Evolutionary conservation across 345 rosid species (phyloP).

Genomic region (Nephelium lappaceum): DNA sequence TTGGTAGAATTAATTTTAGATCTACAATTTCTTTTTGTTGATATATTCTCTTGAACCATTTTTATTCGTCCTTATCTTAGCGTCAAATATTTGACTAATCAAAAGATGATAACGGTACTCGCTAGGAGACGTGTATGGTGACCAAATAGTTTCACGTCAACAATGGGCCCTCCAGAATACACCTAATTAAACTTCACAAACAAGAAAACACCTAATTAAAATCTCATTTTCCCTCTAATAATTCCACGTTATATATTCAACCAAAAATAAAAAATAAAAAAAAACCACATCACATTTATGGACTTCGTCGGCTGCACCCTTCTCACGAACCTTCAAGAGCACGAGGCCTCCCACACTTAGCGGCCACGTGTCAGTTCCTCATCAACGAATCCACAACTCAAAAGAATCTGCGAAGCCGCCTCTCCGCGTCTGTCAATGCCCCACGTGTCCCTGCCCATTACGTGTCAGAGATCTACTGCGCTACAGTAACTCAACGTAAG

Average conservation of each 20-base stretch:
- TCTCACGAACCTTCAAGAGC: slow-evolving; percentile 35
- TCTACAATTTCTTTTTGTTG: too few relatives aligned
- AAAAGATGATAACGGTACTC: neutral
- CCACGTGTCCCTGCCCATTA: neutral
- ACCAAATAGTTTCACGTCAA: neutral
- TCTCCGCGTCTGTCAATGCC: neutral
- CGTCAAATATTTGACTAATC: neutral
- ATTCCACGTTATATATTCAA: slow-evolving; percentile 12
- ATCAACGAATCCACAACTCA: neutral
- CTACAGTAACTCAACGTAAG: neutral
- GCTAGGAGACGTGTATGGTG: neutral
- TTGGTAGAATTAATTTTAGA: too few relatives aligned
- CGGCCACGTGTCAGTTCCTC: slow-evolving; percentile 34
- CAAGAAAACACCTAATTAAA: neutral
- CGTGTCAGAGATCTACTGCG: neutral
- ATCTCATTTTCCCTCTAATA: neutral
- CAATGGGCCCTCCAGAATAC: neutral
- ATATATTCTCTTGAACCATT: neutral
- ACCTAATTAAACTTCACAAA: neutral
- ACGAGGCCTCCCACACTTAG: slow-evolving; percentile 27
- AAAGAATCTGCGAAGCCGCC: slow-evolving; percentile 31
- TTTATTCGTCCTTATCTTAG: neutral
- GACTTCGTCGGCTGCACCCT: slow-evolving; percentile 41
- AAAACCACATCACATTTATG: slow-evolving; percentile 21
- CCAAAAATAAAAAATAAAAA: neutral